These are phyloP conservation scores for Zygosaccharomyces gambellarensis DNA, from an alignment of 805 yeast species.

Conservation along the genomic window DNA sequence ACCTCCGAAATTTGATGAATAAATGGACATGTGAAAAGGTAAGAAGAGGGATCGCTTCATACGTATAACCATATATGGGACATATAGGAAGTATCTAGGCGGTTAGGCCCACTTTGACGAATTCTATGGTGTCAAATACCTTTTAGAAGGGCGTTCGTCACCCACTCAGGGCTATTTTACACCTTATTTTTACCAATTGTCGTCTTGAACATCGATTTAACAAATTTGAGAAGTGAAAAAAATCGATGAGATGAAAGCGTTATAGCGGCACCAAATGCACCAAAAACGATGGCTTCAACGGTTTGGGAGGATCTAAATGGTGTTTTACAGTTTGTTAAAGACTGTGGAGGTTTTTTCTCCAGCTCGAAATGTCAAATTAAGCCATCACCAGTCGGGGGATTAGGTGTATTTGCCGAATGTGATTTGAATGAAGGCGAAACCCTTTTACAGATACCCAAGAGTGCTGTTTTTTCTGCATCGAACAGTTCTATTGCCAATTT, in stretches of 20 bases:
- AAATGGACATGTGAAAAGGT: not conserved
- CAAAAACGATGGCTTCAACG: slow-evolving; percentile 33
- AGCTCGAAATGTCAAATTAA: slow-evolving; percentile 42
- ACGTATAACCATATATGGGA: not conserved
- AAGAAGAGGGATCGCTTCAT: not conserved
- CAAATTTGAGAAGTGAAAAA: not conserved
- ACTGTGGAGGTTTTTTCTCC: slow-evolving; percentile 52
- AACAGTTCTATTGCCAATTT: slow-evolving; percentile 64
- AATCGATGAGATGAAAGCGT: slow-evolving; percentile 2
- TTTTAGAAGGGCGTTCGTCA: not conserved
- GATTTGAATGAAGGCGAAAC: slow-evolving; percentile 38
- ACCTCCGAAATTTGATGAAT: not conserved
- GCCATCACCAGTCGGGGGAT: slow-evolving; percentile 54
- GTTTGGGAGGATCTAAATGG: slow-evolving; percentile 21
- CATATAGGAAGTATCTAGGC: not conserved
- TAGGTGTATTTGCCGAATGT: slow-evolving; percentile 63
- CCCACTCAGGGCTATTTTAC: not conserved
- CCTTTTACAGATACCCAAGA: slow-evolving; percentile 58
- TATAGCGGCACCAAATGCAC: not conserved
- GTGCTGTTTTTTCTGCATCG: slow-evolving; percentile 51
- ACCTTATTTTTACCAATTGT: not conserved
- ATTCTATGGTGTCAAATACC: not conserved
- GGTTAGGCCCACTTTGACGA: not conserved
- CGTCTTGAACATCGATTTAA: not conserved
- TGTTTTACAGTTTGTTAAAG: slow-evolving; percentile 49